A percentile compares a stretch with the other conserved stretches of the same genome.
These are phyloP conservation scores for Candida sanyiensis DNA, from an alignment of 805 yeast species.

Conservation along the genomic window DNA sequence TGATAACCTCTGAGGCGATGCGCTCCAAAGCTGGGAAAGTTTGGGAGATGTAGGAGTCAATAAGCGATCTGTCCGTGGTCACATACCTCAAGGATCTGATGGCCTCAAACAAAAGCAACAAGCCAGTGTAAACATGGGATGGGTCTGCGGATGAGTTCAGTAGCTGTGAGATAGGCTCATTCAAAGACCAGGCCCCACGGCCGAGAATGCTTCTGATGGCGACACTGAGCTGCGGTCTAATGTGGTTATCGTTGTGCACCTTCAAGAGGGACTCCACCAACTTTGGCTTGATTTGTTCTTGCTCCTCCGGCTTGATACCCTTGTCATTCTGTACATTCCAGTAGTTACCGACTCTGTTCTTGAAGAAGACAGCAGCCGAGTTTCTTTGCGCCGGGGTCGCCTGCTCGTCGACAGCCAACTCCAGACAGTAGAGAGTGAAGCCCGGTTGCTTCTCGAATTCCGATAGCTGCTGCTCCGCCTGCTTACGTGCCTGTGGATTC, in stretches of 20 bases:
- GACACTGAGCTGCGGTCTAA: constrained; percentile 53
- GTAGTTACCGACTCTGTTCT: constrained; percentile 50
- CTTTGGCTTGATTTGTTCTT: constrained; percentile 48
- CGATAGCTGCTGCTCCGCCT: constrained; percentile 46
- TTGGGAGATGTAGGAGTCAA: constrained; percentile 42
- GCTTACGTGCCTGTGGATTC: constrained; percentile 42
- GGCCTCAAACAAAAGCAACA: constrained; percentile 51
- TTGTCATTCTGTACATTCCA: constrained; percentile 39
- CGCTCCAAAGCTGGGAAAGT: constrained; percentile 53
- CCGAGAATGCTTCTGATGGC: constrained; percentile 50
- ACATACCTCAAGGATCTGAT: constrained; percentile 52
- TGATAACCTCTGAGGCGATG: constrained; percentile 40
- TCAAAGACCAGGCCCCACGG: constrained; percentile 34
- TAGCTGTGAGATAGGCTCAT: constrained; percentile 29
- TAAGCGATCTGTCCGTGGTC: constrained; percentile 40
- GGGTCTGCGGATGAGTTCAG: constrained; percentile 31
- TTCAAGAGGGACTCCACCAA: constrained; percentile 47
- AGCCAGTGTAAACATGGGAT: constrained; percentile 45
- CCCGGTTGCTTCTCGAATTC: constrained; percentile 52
- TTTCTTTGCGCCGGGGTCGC: constrained; percentile 41
- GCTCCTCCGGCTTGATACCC: constrained; percentile 42
- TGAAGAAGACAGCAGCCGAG: constrained; percentile 65
- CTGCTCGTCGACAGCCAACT: constrained; percentile 40
- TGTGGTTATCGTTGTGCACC: constrained; percentile 33
- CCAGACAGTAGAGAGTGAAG: constrained; percentile 49